Evolutionary conservation across 83 land plant genomes (phyloP).

Genomic region (Diphasiastrum complanatum): DNA sequence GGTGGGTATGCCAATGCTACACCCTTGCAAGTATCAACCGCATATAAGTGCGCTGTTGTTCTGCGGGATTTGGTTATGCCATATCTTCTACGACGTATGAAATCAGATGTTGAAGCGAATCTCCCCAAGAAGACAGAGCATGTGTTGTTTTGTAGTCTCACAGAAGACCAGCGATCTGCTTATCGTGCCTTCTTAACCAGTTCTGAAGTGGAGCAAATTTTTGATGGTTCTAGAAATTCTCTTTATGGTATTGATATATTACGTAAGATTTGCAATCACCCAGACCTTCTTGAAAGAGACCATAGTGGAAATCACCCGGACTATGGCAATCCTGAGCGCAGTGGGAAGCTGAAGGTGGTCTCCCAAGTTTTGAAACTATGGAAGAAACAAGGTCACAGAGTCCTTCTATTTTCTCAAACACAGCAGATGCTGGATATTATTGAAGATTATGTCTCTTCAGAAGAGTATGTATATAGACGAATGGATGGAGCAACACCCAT

Average conservation of each 20-base stretch:
- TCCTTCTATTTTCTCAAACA: slow-evolving; percentile 86
- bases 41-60: slow-evolving; percentile 92
- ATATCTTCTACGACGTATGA: slow-evolving; percentile 86
- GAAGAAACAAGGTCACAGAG: slow-evolving; percentile 88
- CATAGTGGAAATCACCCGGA: slow-evolving; percentile 65
- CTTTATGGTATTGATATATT: slow-evolving; percentile 92
- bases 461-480: slow-evolving; percentile 61
- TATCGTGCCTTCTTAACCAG: slow-evolving; percentile 94
- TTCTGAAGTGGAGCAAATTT: slow-evolving; percentile 90
- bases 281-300: slow-evolving; percentile 92
- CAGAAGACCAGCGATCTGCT: slow-evolving; percentile 62
- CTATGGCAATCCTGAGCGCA: slow-evolving; percentile 83
- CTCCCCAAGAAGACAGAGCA: slow-evolving; percentile 97
- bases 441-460: slow-evolving; percentile 48
- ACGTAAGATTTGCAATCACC: slow-evolving; percentile 98
- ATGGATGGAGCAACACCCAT: slow-evolving; percentile 95
- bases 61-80: slow-evolving; percentile 95
- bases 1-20: slow-evolving; percentile 98
- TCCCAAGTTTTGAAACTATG: slow-evolving; percentile 73
- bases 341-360: slow-evolving; percentile 91
- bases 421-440: slow-evolving; percentile 98
- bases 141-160: slow-evolving; percentile 87
- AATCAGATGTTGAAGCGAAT: slow-evolving; percentile 88
- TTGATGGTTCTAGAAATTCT: slow-evolving; percentile 84
- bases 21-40: slow-evolving; percentile 95